phyloP scores from a whole-genome alignment of 2,329 filamentous ascomycete genomes.

The Fusarium temperatum region DNA sequence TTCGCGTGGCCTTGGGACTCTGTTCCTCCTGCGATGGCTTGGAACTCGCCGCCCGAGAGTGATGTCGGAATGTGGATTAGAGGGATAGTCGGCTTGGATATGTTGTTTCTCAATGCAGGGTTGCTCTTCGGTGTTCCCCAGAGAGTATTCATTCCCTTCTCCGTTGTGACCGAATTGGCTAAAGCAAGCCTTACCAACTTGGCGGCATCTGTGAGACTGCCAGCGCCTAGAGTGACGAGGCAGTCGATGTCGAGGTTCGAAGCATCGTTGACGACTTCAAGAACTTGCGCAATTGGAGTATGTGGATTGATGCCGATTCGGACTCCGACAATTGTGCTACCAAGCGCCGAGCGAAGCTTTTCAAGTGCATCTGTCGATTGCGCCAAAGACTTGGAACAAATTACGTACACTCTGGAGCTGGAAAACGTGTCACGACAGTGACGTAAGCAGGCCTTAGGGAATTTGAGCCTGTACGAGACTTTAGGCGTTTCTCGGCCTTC shows the following conservation, averaged over 20 bases:
- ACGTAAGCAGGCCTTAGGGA: constrained; percentile 4
- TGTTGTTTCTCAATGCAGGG: constrained; percentile 4
- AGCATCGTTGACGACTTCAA: constrained; percentile 56
- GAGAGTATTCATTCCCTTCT: constrained; percentile 51
- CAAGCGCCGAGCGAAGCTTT: constrained; percentile 52
- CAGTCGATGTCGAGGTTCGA: constrained; percentile 53
- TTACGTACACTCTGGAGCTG: not conserved
- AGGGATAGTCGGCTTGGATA: constrained; percentile 41
- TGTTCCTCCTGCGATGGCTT: constrained; percentile 44
- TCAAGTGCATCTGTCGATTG: constrained; percentile 56
- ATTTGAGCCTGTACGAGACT: constrained; percentile 10
- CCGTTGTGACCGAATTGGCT: constrained; percentile 55
- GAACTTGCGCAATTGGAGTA: constrained; percentile 61
- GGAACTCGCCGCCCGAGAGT: constrained; percentile 50
- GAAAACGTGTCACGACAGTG: not conserved
- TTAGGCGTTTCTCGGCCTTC: not conserved
- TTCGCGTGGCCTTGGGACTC: constrained; percentile 41
- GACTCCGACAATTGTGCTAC: constrained; percentile 53
- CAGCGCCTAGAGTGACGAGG: constrained; percentile 63
- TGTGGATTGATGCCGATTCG: constrained; percentile 63
- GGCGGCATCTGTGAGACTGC: constrained; percentile 64
- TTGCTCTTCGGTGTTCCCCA: constrained; percentile 37
- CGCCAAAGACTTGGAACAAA: constrained; percentile 56
- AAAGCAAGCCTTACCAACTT: constrained; percentile 61
- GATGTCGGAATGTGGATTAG: constrained; percentile 49